phyloP scores from a whole-genome alignment of 2,329 filamentous ascomycete species.

The Curvularia verruculosa region DNA sequence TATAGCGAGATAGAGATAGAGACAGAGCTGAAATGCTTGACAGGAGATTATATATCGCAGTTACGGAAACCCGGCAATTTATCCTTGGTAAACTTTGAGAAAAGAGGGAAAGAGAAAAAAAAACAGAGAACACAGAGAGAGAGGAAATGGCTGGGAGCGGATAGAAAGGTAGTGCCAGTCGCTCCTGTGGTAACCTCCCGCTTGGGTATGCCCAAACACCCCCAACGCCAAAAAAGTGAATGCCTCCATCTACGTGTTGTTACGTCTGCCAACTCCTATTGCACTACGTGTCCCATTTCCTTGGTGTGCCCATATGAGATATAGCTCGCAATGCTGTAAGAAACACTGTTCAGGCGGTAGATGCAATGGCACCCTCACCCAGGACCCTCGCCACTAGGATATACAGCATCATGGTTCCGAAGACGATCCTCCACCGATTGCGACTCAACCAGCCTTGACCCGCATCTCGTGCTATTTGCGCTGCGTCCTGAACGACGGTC shows the following conservation, averaged over 20 bases:
- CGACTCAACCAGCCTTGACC: slow-evolving; percentile 81
- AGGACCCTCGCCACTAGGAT: slow-evolving; percentile 80
- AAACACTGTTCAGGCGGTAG: slow-evolving; percentile 7
- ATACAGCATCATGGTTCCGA: slow-evolving; percentile 77
- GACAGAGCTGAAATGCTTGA: neutral
- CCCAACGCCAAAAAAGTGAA: slow-evolving; percentile 15
- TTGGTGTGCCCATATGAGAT: neutral
- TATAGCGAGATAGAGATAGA: neutral
- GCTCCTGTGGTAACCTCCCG: neutral
- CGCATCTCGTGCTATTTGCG: slow-evolving; percentile 75
- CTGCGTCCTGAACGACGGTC: slow-evolving; percentile 76
- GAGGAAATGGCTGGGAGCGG: neutral
- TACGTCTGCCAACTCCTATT: neutral
- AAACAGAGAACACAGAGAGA: neutral
- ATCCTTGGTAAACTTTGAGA: neutral
- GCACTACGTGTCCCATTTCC: neutral
- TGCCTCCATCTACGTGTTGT: slow-evolving; percentile 1
- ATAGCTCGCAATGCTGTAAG: too few species aligned
- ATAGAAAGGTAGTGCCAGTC: neutral
- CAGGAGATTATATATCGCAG: neutral
- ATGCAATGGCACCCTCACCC: slow-evolving; percentile 53
- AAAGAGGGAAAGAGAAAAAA: neutral
- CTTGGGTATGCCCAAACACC: slow-evolving; percentile 16
- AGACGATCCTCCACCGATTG: slow-evolving; percentile 77
- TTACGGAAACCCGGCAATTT: neutral